phyloP scores from a whole-genome alignment of 805 yeast genomes.

The Teunomyces lycoperdinae region DNA sequence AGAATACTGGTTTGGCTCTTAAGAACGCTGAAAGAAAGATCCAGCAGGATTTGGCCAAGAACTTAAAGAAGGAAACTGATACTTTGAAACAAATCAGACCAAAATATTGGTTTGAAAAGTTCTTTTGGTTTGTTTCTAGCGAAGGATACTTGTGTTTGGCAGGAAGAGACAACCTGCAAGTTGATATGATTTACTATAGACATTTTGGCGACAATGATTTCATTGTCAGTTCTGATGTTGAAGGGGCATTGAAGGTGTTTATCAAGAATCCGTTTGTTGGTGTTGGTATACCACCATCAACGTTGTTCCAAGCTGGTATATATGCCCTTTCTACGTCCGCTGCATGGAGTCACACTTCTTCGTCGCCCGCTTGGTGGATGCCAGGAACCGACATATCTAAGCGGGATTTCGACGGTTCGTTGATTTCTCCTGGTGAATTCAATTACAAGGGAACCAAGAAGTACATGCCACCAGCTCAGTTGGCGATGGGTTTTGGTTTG shows the following conservation, averaged over 20 bases:
- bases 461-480: conserved; percentile 72
- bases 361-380: conserved; percentile 86
- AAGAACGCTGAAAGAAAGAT: conserved; percentile 81
- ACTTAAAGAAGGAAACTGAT: conserved; percentile 51
- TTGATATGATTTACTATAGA: conserved; percentile 75
- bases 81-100: conserved; percentile 59
- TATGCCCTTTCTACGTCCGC: conserved; percentile 76
- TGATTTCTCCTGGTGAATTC: conserved; percentile 62
- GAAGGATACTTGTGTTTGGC: conserved; percentile 86
- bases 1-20: conserved; percentile 73
- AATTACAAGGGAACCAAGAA: conserved; percentile 53
- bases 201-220: conserved; percentile 73
- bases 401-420: conserved; percentile 56
- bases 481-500: conserved; percentile 88
- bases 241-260: conserved; percentile 72
- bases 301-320: conserved; percentile 86
- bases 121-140: conserved; percentile 87
- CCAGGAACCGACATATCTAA: conserved; percentile 67
- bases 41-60: conserved; percentile 63
- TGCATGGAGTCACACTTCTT: conserved; percentile 87
- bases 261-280: conserved; percentile 75
- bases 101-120: conserved; percentile 91
- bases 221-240: conserved; percentile 70
- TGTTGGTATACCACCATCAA: conserved; percentile 76
- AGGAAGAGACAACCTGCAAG: conserved; percentile 79